Conservation (phyloP, 2,329 filamentous ascomycete species). For the Calonectria leucothoes region DNA sequence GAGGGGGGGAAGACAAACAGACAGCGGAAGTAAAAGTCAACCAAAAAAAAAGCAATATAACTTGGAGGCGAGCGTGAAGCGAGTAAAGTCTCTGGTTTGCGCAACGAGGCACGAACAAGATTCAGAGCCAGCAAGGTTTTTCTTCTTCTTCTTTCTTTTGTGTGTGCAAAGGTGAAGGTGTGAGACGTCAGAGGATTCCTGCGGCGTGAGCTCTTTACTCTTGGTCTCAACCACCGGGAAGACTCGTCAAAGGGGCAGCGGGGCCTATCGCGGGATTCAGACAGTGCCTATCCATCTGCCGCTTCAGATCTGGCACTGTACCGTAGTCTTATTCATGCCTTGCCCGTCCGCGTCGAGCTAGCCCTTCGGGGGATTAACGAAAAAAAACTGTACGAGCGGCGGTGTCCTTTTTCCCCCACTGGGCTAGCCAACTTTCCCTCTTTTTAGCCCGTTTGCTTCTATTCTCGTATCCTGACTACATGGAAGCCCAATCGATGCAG, state of each 20-base stretch:
- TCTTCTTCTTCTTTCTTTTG: too few relatives aligned
- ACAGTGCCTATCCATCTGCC: conserved; percentile 31
- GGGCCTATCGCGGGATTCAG: conserved; percentile 30
- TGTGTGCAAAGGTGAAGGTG: neutral
- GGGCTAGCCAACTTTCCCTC: neutral
- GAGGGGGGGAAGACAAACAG: neutral
- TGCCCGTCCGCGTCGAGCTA: neutral
- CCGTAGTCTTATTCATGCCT: neutral
- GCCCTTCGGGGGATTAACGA: neutral
- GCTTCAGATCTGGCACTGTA: conserved; percentile 1
- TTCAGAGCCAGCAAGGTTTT: neutral
- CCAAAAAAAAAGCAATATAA: neutral
- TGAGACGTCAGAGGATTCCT: neutral
- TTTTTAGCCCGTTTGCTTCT: neutral
- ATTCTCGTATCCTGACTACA: neutral
- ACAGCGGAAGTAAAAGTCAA: neutral
- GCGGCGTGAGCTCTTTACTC: conserved; percentile 28
- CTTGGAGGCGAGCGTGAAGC: neutral
- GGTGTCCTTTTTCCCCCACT: neutral
- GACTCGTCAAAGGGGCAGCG: conserved; percentile 36
- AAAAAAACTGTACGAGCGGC: neutral
- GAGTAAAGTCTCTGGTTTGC: too few relatives aligned
- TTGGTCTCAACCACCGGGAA: conserved; percentile 20
- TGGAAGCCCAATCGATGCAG: neutral
- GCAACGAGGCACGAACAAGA: neutral